A percentile compares a stretch with the other conserved stretches of the same genome.
These are phyloP conservation scores for Rubus idaeus DNA, from an alignment of 306 rosid species.

Conservation along the genomic window DNA sequence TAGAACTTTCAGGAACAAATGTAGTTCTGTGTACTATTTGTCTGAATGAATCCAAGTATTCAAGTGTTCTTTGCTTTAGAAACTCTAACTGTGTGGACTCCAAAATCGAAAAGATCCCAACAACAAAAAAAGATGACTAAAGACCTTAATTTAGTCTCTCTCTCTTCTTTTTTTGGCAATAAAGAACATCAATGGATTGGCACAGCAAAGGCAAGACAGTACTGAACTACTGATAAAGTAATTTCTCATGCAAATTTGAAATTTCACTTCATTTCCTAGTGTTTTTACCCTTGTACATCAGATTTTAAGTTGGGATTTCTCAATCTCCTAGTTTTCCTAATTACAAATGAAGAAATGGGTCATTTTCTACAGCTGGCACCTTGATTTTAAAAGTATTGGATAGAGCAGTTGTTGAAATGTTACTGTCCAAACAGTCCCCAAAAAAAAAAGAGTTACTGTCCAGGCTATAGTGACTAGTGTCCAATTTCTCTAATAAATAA, in stretches of 20 bases:
- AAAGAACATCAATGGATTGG: not conserved
- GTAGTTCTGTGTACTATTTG: constrained; percentile 44
- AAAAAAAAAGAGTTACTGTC: not conserved
- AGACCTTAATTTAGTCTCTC: no score
- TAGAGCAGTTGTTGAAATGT: not conserved
- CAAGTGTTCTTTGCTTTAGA: constrained; percentile 15
- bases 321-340: no score
- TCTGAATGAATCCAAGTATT: constrained; percentile 30
- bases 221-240: no score
- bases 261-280: not conserved
- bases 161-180: not conserved
- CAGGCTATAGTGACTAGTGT: not conserved
- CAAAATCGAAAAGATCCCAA: not conserved
- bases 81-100: constrained; percentile 12
- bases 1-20: constrained; percentile 29
- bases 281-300: no score
- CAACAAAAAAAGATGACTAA: not conserved
- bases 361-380: no score
- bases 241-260: no score
- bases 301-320: no score
- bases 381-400: not conserved
- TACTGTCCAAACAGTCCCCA: not conserved
- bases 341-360: no score
- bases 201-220: not conserved
- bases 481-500: not conserved